These are phyloP conservation scores for Coemansia sp. DNA, from an alignment of 192 early-diverging fungal species.

Conservation along the genomic window DNA sequence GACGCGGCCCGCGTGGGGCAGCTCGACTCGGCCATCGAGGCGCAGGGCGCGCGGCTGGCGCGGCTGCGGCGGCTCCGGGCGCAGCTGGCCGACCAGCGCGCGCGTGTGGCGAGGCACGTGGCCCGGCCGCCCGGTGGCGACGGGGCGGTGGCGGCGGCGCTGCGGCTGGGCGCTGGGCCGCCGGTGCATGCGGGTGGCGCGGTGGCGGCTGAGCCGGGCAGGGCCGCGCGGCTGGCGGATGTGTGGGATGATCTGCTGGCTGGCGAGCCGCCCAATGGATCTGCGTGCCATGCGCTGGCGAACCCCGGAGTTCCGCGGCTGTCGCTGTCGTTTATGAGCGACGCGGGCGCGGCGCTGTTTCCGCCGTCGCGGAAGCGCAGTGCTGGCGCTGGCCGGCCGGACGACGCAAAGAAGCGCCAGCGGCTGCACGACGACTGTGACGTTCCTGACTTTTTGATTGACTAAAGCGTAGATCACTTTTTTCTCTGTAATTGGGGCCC, in stretches of 20 bases:
- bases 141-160: not conserved
- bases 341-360: not conserved
- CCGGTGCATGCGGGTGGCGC: not conserved
- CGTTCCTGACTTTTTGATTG: slow-evolving; percentile 17
- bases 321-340: slow-evolving; percentile 11
- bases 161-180: too few species aligned
- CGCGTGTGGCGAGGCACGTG: not conserved
- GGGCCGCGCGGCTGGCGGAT: slow-evolving; percentile 10
- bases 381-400: not conserved
- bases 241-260: slow-evolving; percentile 22
- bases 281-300: not conserved
- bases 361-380: not conserved
- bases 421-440: not conserved
- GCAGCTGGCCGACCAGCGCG: slow-evolving; percentile 32
- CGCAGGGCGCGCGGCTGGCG: slow-evolving; percentile 22
- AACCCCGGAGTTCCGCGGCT: not conserved
- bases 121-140: not conserved
- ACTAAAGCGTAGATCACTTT: not conserved
- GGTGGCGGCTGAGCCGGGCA: slow-evolving; percentile 6
- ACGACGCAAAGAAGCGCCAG: slow-evolving; percentile 1
- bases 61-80: slow-evolving; percentile 25
- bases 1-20: not conserved
- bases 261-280: slow-evolving; percentile 2
- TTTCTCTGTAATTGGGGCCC: not conserved
- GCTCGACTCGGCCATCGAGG: slow-evolving; percentile 3